Evolutionary conservation across 441 rosid genomes (phyloP), one percentile per base, ranked within the genome.

Genomic region (Adansonia grandidieri): DNA sequence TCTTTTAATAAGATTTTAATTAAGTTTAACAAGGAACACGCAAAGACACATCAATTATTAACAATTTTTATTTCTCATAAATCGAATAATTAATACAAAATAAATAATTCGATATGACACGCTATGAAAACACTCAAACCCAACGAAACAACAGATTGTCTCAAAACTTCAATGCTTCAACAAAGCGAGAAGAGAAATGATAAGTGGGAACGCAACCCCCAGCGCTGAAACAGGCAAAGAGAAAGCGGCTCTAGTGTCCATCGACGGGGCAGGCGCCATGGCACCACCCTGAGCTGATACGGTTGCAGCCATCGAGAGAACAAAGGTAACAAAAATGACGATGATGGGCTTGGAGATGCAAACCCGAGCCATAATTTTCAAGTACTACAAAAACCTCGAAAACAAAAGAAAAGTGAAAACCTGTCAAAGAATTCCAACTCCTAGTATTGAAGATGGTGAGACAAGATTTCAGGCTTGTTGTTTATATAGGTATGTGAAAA

Each of bases 171-270:
- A 81, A 24, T 77, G 81, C 72, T 64, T 85, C 19, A 67, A 3
- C 15, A 81, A 45, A 62, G 79, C 77, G 44, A 73, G 3, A n/a
- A 81, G 9, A 45, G 83, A 81, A 7, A 83, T 8, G 44, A 77
- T 17, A 19, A 83, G 77, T 0, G 85, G 79, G 61, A 75, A 77
- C 0, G 63, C 83, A 4, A 83, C 6, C 14, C 76, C 9, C 9
- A 67, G 47, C 57, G 14, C 40, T 13, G 85, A 78, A 57, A 75
- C 79, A 1, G 79, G 82, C 4, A 62, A 51, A 47, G 82, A 81
- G 45, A 75, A 77, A 10, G 79, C 80, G 0, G 77, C 75, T 54
- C 85, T 85, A 5, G 84, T 74, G 40, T 76, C 83, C 78, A 32
- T 11, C 3, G 81, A 5, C 2, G 58, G 86, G n/a, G 80, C 20